A percentile compares a stretch with the other conserved stretches of the same genome.
phyloP scores from a whole-genome alignment of 495 filamentous ascomycete genomes.

The Hypoxylon cercidicola region DNA sequence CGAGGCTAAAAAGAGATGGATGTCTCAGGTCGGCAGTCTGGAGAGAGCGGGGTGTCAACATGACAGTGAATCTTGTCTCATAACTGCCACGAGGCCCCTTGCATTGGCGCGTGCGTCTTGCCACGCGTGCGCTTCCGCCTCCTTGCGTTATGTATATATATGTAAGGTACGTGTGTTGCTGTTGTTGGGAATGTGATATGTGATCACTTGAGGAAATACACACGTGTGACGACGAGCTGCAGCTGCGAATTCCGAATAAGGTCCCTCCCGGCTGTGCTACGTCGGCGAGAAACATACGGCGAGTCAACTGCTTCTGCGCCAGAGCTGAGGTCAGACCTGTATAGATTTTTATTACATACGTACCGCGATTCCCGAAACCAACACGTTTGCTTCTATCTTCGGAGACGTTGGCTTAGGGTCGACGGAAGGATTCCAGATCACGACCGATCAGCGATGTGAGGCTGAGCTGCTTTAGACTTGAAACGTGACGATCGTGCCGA shows the following conservation, averaged over 20 bases:
- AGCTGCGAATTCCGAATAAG: no score
- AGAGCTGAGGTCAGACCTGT: constrained; percentile 3
- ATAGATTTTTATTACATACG: neutral
- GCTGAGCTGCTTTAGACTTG: constrained; percentile 15
- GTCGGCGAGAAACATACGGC: no score
- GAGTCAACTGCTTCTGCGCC: no score
- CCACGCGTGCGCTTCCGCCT: neutral
- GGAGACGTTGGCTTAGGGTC: constrained; percentile 7
- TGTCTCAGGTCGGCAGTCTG: neutral
- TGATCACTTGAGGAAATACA: no score
- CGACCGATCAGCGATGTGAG: constrained; percentile 28
- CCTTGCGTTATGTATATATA: no score
- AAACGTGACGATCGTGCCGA: constrained; percentile 29
- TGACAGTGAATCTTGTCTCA: constrained; percentile 1
- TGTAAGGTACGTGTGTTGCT: no score
- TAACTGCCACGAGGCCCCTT: constrained; percentile 5
- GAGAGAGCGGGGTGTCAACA: neutral
- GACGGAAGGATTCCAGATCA: neutral
- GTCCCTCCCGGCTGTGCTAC: no score
- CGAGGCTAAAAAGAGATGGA: neutral
- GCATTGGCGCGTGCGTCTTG: neutral
- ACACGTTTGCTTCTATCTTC: neutral
- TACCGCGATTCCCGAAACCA: no score
- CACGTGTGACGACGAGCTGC: no score
- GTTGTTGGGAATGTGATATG: no score